Conservation (phyloP, 495 filamentous ascomycete genomes). For the Aspergillus haitiensis region DNA sequence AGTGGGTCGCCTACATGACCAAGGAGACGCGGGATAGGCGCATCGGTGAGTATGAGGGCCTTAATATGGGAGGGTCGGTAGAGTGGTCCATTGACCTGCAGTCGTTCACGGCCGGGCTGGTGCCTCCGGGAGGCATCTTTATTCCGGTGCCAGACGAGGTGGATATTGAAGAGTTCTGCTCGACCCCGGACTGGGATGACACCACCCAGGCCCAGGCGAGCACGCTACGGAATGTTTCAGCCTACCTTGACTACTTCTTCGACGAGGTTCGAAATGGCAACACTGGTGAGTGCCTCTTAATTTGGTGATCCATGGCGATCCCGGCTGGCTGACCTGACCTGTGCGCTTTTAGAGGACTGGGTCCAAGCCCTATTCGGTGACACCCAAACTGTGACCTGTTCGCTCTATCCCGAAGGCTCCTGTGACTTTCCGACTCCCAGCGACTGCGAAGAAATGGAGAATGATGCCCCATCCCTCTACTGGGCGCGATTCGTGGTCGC, state of each 20-base stretch:
- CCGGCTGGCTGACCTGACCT: too few species aligned
- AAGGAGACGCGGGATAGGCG: constrained; percentile 24
- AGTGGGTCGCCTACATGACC: constrained; percentile 47
- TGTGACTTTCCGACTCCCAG: not conserved
- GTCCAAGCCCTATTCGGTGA: constrained; percentile 4
- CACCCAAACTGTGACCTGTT: constrained; percentile 2
- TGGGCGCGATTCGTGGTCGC: constrained; percentile 7
- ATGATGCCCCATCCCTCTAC: not conserved
- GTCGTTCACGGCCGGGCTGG: not conserved
- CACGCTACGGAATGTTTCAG: not conserved
- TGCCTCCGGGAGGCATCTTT: not conserved
- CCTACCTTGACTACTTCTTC: constrained; percentile 6
- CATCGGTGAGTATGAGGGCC: constrained; percentile 17
- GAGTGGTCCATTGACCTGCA: constrained; percentile 46
- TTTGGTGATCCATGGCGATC: too few species aligned
- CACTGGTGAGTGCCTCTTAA: not conserved
- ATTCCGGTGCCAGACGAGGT: not conserved
- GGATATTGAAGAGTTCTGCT: constrained; percentile 4
- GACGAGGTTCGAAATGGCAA: not conserved
- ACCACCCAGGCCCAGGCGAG: not conserved
- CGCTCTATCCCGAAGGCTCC: not conserved
- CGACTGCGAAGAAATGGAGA: not conserved
- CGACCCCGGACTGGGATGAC: not conserved
- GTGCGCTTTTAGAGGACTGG: not conserved
- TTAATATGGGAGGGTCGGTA: constrained; percentile 33